Evolutionary conservation across 2,329 filamentous ascomycete species (phyloP).

Genomic region (Pestalotiopsis sp.): DNA sequence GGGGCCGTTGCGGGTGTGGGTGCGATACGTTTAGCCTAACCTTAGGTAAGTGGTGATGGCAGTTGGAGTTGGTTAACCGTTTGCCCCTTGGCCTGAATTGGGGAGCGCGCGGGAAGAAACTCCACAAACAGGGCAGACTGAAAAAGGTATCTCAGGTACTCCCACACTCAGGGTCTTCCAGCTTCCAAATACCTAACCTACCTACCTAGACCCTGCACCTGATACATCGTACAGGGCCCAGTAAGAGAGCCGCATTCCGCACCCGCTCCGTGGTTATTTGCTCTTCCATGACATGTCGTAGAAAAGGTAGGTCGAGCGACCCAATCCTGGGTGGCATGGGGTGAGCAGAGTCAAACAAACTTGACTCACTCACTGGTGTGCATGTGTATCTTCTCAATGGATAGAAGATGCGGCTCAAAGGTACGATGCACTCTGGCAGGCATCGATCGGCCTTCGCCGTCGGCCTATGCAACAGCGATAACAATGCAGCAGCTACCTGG

Average conservation of each 20-base stretch:
- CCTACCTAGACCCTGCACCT: neutral
- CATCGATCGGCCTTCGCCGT: neutral
- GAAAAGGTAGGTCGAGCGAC: neutral
- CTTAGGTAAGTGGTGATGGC: neutral
- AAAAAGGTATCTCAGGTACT: neutral
- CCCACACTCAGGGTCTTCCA: neutral
- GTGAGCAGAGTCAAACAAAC: no score
- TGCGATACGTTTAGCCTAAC: neutral
- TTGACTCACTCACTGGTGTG: neutral
- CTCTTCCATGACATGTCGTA: neutral
- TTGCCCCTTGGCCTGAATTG: neutral
- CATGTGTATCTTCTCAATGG: neutral
- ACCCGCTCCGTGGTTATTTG: neutral
- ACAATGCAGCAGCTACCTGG: neutral
- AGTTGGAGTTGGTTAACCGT: neutral
- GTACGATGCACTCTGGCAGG: neutral
- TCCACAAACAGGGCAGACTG: constrained; percentile 12
- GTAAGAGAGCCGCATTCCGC: constrained; percentile 9
- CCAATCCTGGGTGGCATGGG: neutral
- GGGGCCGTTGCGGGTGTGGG: neutral
- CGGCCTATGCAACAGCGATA: neutral
- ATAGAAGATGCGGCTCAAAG: neutral
- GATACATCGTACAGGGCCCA: constrained; percentile 10
- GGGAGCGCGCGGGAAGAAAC: neutral
- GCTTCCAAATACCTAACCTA: neutral